Evolutionary conservation across 2,329 filamentous ascomycete species (phyloP), one percentile per base, ranked within the genome.

Genomic region (Chaetomium sp.): DNA sequence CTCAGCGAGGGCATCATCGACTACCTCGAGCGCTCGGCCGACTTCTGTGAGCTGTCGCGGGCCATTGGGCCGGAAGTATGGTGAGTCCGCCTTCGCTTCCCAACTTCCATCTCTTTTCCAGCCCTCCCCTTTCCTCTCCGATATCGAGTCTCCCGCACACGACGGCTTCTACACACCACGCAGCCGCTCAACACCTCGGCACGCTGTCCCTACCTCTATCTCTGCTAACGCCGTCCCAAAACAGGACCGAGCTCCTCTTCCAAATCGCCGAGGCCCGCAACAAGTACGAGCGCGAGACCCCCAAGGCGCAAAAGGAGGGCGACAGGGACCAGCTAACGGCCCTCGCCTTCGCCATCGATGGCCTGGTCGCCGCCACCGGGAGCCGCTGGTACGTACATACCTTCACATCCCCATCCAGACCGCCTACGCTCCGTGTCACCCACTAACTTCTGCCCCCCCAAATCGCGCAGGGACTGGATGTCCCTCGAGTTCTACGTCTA

Each of bases 1-100:
- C 57, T 57, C 38, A 16, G 29, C n/a, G 57, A 60, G 50, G 62
- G 57, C 29, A 54, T 61, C 25, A 53, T 57, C n/a, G 63, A 57
- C 7, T 61, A 53, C 31, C 35, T 61, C 3, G 38, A 35, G n/a
- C 51, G 57, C 25, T 19, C 53, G 3, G 53, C 45, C 31, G 4
- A 53, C 23, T 42, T 61, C 10, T 57, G 58, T 7, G 31, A 51
- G 8, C 31, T 64, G 19, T 16, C 35, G 12, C 6, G 12, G 9
- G 27, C 50, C 1, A 47, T 60, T 2, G 35, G 35, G 13, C 12
- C 35, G 13, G 35, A 38, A 38, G 35, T 38, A 4, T 38, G 35
- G 35, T 38, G 13, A 38, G 35, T 38, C 1, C 13, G 3, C 35
- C 12, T 19, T 1, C 35, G 35, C 12, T 1, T 19, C 13, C 13